Conservation (phyloP, 192 early-diverging fungal species). For the Linnemannia schmuckeri region DNA sequence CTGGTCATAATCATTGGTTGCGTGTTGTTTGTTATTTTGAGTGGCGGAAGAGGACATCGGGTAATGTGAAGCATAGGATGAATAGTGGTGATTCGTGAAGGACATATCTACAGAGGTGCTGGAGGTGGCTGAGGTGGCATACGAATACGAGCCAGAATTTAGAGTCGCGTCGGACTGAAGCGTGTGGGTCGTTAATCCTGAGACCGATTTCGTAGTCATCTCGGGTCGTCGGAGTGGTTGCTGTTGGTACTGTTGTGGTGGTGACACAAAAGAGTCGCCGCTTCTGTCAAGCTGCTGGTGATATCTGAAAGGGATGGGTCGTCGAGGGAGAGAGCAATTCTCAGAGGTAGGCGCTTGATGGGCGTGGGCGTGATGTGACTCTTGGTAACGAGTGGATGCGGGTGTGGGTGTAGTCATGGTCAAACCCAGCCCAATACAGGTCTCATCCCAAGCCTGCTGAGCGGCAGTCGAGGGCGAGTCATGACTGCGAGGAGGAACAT, state of each 20-base stretch:
- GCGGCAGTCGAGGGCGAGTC: background rate
- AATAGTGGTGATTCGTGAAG: background rate
- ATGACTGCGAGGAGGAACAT: background rate
- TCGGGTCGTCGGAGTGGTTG: background rate
- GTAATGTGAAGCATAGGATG: background rate
- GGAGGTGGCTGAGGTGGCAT: background rate
- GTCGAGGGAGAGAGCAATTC: background rate
- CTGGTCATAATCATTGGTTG: constrained; percentile 13
- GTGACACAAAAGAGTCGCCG: background rate
- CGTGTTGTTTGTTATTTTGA: background rate
- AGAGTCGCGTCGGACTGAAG: background rate
- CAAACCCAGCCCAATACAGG: constrained; percentile 27
- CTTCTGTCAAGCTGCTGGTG: background rate
- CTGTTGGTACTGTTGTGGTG: background rate
- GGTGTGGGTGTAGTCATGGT: constrained; percentile 2
- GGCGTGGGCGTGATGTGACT: background rate
- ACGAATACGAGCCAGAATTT: background rate
- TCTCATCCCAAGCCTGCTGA: constrained; percentile 22
- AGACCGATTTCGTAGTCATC: constrained; percentile 9
- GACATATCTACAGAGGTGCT: background rate
- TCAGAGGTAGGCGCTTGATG: background rate
- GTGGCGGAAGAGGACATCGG: background rate
- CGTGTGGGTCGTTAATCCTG: constrained; percentile 5
- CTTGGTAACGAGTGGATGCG: background rate
- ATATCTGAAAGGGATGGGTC: constrained; percentile 12